phyloP scores from a whole-genome alignment of 371 early-diverging fungal species.

The Rhizopus arrhizus region DNA sequence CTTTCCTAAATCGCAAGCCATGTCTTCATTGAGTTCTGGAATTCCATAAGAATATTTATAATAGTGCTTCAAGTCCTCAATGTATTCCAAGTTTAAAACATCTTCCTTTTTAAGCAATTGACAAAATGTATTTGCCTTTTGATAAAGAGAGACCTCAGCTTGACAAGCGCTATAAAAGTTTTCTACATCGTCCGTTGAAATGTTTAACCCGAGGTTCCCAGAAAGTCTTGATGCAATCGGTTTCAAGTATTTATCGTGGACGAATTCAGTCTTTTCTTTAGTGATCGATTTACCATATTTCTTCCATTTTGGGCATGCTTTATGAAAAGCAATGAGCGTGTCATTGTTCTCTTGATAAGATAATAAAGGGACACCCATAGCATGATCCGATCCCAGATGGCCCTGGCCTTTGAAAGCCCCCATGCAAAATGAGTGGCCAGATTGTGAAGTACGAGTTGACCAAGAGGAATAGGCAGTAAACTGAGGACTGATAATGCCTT shows the following conservation, averaged over 20 bases:
- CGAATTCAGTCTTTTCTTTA: background rate
- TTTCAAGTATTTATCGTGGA: background rate
- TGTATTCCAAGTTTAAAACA: constrained; percentile 34
- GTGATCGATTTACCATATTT: background rate
- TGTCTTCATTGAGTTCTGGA: constrained; percentile 27
- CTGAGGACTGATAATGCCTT: background rate
- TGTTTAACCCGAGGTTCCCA: constrained; percentile 15
- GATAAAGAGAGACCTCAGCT: constrained; percentile 34
- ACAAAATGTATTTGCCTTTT: constrained; percentile 34
- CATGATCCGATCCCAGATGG: background rate
- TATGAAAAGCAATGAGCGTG: constrained; percentile 23
- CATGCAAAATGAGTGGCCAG: constrained; percentile 19
- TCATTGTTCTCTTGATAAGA: constrained; percentile 24
- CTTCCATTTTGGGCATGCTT: constrained; percentile 28
- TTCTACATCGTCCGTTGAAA: constrained; percentile 22
- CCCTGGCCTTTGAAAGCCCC: constrained; percentile 15
- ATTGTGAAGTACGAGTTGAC: constrained; percentile 20
- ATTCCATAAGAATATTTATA: constrained; percentile 42
- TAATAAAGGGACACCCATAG: constrained; percentile 23
- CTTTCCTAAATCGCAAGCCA: constrained; percentile 37
- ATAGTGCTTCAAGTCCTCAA: constrained; percentile 38
- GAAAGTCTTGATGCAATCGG: constrained; percentile 30
- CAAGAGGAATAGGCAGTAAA: constrained; percentile 16
- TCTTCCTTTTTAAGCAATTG: constrained; percentile 32
- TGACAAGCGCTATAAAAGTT: constrained; percentile 36